A percentile compares a stretch with the other conserved stretches of the same genome.
Conservation (phyloP, 2,329 filamentous ascomycete genomes). For the Sporothrix dimorphospora region DNA sequence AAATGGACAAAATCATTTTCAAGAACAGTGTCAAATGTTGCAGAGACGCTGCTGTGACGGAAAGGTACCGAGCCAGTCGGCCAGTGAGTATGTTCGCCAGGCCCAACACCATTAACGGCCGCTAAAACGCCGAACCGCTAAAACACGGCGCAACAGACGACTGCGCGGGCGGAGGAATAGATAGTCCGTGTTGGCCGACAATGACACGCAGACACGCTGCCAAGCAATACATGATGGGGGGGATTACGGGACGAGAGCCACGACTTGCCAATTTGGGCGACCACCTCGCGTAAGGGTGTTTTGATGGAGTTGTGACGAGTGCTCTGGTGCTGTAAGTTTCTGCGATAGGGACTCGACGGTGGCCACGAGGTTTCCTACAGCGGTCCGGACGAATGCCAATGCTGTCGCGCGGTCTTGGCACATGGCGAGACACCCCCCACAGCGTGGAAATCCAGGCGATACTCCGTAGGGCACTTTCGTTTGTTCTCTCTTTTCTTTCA, state of each 20-base stretch:
- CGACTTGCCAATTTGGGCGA: slow-evolving; percentile 9
- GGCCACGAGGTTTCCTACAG: too few relatives aligned
- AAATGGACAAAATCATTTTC: background rate
- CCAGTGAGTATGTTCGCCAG: too few relatives aligned
- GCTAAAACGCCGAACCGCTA: background rate
- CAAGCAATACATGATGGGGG: slow-evolving; percentile 2
- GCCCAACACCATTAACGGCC: background rate
- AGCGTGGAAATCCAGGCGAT: too few relatives aligned
- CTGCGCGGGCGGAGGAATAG: slow-evolving; percentile 11
- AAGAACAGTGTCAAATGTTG: too few relatives aligned
- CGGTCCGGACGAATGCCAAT: too few relatives aligned
- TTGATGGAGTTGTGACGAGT: background rate
- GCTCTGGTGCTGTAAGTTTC: background rate
- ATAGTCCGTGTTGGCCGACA: slow-evolving; percentile 20
- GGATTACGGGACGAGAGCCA: background rate
- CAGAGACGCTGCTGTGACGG: background rate
- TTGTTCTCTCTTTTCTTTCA: too few relatives aligned
- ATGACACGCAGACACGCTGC: background rate
- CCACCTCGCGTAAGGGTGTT: background rate
- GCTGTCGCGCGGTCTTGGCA: too few relatives aligned
- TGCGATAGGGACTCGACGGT: background rate
- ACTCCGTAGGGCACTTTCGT: too few relatives aligned
- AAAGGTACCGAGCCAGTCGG: background rate
- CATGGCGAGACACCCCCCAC: too few relatives aligned
- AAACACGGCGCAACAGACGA: background rate